Conservation (phyloP, 306 rosid species). For the Acmispon strigosus region DNA sequence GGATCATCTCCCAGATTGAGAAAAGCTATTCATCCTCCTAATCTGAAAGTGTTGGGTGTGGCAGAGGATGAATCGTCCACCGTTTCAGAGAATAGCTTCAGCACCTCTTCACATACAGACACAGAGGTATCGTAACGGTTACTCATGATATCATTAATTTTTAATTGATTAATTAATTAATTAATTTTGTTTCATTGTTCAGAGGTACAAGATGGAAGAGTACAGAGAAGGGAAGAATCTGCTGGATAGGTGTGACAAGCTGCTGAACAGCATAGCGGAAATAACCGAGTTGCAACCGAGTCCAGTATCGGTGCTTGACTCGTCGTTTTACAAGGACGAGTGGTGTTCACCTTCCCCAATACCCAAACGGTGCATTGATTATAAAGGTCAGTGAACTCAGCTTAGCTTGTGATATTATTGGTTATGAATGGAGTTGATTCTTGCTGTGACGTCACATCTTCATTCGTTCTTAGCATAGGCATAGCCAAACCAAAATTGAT, state of each 20-base stretch:
- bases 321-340: conserved; percentile 84
- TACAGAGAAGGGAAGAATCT: conserved; percentile 60
- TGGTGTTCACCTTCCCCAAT: conserved; percentile 79
- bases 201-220: conserved; percentile 65
- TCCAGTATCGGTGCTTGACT: conserved; percentile 90
- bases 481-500: neutral
- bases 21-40: conserved; percentile 24
- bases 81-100: conserved; percentile 65
- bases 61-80: conserved; percentile 72
- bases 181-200: neutral
- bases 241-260: conserved; percentile 77
- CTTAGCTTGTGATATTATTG: neutral
- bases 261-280: conserved; percentile 77
- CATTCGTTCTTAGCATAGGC: neutral
- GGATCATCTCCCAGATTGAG: conserved; percentile 53
- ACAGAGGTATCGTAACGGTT: conserved; percentile 46
- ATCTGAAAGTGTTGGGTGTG: conserved; percentile 23
- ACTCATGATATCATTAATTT: neutral
- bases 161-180: neutral
- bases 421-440: neutral
- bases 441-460: neutral
- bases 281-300: conserved; percentile 92
- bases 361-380: conserved; percentile 75
- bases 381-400: conserved; percentile 45
- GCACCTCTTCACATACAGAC: conserved; percentile 60